Conservation (phyloP, 257 asterid genomes). For the Rauvolfia tetraphylla region DNA sequence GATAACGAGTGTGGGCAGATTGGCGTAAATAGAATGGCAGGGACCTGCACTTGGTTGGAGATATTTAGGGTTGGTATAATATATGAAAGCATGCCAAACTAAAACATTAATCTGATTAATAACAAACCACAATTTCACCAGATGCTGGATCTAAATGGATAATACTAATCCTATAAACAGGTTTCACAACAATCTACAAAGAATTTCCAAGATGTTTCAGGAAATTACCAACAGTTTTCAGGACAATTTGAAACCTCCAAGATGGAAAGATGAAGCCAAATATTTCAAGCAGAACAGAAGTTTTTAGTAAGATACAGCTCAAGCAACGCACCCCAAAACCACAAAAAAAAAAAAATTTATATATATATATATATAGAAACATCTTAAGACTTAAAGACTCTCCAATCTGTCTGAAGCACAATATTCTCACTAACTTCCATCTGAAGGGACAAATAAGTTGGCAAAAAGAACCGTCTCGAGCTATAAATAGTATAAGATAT, state of each 20-base stretch:
- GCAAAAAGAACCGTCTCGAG: background rate
- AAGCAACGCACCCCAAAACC: too few relatives aligned
- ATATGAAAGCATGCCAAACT: background rate
- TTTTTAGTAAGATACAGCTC: too few relatives aligned
- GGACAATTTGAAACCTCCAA: background rate
- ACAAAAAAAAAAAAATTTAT: too few relatives aligned
- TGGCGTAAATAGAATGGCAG: slow-evolving; percentile 90
- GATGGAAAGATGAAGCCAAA: background rate
- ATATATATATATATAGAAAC: too few relatives aligned
- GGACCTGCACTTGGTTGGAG: slow-evolving; percentile 50
- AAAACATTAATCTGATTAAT: background rate
- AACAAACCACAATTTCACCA: background rate
- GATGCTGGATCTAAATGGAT: background rate
- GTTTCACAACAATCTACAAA: background rate
- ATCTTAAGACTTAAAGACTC: too few relatives aligned
- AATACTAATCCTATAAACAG: too few relatives aligned
- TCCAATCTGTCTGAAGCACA: too few relatives aligned
- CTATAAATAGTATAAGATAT: background rate
- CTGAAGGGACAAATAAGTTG: background rate
- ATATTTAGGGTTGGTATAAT: background rate
- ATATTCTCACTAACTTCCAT: background rate
- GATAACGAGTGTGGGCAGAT: slow-evolving; percentile 97
- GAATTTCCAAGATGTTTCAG: too few relatives aligned
- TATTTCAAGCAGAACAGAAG: too few relatives aligned
- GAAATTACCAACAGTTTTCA: background rate